Conservation (phyloP, 129 eudicot genomes). For the Cynara cardunculus region DNA sequence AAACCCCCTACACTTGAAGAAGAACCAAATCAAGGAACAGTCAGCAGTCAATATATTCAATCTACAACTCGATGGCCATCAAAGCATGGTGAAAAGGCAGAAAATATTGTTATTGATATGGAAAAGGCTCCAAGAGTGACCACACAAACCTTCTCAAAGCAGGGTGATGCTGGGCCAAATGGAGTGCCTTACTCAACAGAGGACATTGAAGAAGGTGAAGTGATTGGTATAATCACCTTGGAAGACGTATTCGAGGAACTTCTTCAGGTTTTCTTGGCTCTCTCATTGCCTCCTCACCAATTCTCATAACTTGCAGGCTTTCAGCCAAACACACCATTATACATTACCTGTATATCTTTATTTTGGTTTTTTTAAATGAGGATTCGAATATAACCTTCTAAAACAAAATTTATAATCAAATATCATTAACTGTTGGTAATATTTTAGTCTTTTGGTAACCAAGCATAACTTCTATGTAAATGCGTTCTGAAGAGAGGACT, state of each 20-base stretch:
- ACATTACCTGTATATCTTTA: background rate
- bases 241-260: slow-evolving; percentile 99
- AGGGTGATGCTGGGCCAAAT: slow-evolving; percentile 19
- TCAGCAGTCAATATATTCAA: slow-evolving; percentile 24
- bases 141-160: slow-evolving; percentile 10
- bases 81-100: slow-evolving; percentile 42
- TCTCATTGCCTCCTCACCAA: background rate
- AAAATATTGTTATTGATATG: slow-evolving; percentile 58
- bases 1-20: slow-evolving; percentile 40
- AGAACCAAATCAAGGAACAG: slow-evolving; percentile 41
- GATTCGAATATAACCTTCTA: background rate
- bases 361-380: background rate
- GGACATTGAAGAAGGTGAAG: slow-evolving; percentile 86
- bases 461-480: background rate
- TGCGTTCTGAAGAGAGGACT: background rate
- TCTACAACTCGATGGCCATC: slow-evolving; percentile 39
- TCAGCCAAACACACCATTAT: background rate
- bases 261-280: slow-evolving; percentile 59
- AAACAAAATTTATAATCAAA: background rate
- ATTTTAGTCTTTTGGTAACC: background rate
- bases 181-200: slow-evolving; percentile 46
- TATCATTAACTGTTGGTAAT: background rate
- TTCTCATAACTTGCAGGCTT: background rate
- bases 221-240: slow-evolving; percentile 86
- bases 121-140: slow-evolving; percentile 38